Evolutionary conservation across 2,329 filamentous ascomycete species (phyloP).

Genomic region (Pseudogymnoascus sp.): DNA sequence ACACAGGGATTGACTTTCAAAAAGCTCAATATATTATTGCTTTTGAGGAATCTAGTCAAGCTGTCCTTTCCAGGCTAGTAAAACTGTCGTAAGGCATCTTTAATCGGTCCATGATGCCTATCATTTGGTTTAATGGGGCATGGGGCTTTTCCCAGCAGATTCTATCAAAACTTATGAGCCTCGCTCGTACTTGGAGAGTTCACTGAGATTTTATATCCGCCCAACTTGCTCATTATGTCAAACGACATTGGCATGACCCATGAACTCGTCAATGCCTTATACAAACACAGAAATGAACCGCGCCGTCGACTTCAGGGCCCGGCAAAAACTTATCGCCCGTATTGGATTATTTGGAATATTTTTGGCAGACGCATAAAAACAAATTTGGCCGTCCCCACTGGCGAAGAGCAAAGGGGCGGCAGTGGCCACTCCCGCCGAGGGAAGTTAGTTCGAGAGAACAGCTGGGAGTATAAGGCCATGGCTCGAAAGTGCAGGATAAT

Average conservation of each 20-base stretch:
- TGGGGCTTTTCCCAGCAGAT: neutral
- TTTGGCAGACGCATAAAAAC: neutral
- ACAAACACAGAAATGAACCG: neutral
- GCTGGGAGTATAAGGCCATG: slow-evolving; percentile 12
- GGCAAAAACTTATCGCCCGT: neutral
- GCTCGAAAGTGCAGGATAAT: neutral
- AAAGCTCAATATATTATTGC: neutral
- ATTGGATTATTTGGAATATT: neutral
- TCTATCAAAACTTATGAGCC: slow-evolving; percentile 14
- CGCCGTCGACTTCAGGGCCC: neutral
- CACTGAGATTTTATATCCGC: slow-evolving; percentile 6
- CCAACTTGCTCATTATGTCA: slow-evolving; percentile 14
- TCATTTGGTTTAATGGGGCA: neutral
- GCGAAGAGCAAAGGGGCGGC: slow-evolving; percentile 11
- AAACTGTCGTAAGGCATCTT: neutral
- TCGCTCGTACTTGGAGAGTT: slow-evolving; percentile 12
- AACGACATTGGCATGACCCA: slow-evolving; percentile 13
- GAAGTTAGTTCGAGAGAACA: slow-evolving; percentile 16
- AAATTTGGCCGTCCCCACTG: neutral
- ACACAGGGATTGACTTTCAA: neutral
- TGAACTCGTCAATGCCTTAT: slow-evolving; percentile 10
- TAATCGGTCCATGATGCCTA: neutral
- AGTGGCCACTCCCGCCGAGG: slow-evolving; percentile 12
- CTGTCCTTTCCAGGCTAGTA: neutral
- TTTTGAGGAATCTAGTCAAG: neutral